Percentiles rank a stretch among this genome's conserved stretches.
Conservation (phyloP, 352 stramenopile species). For the Pythium apleroticum region DNA sequence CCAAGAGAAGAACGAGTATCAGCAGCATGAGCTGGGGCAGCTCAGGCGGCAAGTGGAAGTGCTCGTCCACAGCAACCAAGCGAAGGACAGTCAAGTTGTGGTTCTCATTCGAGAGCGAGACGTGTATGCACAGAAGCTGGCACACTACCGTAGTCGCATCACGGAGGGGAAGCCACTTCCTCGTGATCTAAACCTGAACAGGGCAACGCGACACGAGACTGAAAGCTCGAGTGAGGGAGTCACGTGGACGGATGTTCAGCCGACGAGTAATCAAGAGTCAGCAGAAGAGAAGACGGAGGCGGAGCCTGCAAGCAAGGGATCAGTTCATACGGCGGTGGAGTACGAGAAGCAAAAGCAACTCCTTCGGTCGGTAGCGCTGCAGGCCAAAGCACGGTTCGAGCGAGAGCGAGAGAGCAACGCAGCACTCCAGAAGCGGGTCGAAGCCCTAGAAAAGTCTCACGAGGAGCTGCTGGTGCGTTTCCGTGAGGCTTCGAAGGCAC, state of each 20-base stretch:
- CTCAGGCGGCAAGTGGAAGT: slow-evolving; percentile 2
- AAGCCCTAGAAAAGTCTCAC: slow-evolving; percentile 14
- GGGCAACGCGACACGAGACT: neutral
- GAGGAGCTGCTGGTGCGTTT: slow-evolving; percentile 23
- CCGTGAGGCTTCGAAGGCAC: slow-evolving; percentile 16
- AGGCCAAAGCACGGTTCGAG: slow-evolving; percentile 11
- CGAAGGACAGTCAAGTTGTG: slow-evolving; percentile 19
- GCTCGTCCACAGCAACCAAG: slow-evolving; percentile 5
- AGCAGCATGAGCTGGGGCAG: slow-evolving; percentile 1
- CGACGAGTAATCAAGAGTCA: neutral
- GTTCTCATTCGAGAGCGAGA: slow-evolving; percentile 19
- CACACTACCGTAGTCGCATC: slow-evolving; percentile 15
- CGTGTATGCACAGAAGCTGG: slow-evolving; percentile 16
- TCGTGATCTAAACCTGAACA: neutral
- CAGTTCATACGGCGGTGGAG: neutral
- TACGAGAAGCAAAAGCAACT: slow-evolving; percentile 17
- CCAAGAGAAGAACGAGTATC: slow-evolving; percentile 16
- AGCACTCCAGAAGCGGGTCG: slow-evolving; percentile 3
- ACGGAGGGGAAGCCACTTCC: slow-evolving; percentile 5
- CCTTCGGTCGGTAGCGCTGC: neutral
- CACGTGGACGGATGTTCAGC: slow-evolving; percentile 8
- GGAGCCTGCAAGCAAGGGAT: neutral
- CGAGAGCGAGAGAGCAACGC: slow-evolving; percentile 13
- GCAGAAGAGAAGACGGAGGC: no score
- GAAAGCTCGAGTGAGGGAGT: neutral